phyloP scores from a whole-genome alignment of 2,329 filamentous ascomycete genomes.

The Remersonia thermophila region DNA sequence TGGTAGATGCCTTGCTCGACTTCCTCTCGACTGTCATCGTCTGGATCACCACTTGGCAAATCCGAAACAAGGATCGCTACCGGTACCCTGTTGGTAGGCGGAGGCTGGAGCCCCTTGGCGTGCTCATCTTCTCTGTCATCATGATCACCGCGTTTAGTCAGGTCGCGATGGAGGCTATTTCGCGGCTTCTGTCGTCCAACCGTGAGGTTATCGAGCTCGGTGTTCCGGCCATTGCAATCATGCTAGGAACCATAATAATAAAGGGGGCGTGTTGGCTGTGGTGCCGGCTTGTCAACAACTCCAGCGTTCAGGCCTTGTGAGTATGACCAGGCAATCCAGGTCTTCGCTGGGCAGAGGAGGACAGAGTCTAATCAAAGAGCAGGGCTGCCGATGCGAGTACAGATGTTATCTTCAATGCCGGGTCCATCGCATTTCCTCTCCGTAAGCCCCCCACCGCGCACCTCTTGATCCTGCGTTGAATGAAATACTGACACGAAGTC shows the following conservation, averaged over 20 bases:
- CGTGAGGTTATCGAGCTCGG: slow-evolving; percentile 62
- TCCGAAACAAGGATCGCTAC: slow-evolving; percentile 61
- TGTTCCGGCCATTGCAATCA: slow-evolving; percentile 62
- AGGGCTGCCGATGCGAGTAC: slow-evolving; percentile 22
- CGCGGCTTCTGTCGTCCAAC: slow-evolving; percentile 47
- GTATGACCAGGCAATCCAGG: no score
- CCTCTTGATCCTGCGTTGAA: no score
- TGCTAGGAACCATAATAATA: slow-evolving; percentile 69
- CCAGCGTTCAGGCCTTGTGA: slow-evolving; percentile 66
- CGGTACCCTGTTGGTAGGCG: slow-evolving; percentile 68
- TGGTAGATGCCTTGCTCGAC: slow-evolving; percentile 70
- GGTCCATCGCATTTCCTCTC: slow-evolving; percentile 70
- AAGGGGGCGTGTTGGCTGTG: slow-evolving; percentile 77
- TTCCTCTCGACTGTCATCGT: slow-evolving; percentile 74
- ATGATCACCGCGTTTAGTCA: slow-evolving; percentile 81
- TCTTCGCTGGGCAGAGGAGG: no score
- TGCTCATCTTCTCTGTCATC: slow-evolving; percentile 71
- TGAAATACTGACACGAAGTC: no score
- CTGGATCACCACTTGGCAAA: slow-evolving; percentile 64
- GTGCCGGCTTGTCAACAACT: slow-evolving; percentile 78
- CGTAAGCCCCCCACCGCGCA: no score
- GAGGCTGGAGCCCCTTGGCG: slow-evolving; percentile 62
- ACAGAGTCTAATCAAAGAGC: no score
- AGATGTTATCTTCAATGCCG: slow-evolving; percentile 79
- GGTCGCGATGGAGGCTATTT: slow-evolving; percentile 58